Percentiles rank a stretch among this genome's conserved stretches.
Evolutionary conservation across 1,284 basidiomycete genomes (phyloP).

Genomic region (Leccinum fuscescens): DNA sequence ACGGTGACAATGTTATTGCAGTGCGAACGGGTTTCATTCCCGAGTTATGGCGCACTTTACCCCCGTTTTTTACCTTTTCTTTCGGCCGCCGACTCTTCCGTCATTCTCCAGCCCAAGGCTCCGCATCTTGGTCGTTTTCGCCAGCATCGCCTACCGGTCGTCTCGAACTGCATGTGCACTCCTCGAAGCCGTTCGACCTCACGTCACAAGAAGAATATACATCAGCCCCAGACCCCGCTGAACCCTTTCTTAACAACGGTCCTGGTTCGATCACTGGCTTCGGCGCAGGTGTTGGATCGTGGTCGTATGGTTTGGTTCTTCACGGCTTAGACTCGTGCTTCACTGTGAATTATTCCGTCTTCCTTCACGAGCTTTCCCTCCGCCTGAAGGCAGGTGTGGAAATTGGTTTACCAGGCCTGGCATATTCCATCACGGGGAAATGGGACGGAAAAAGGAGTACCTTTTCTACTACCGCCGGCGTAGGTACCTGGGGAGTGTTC

Average conservation of each 20-base stretch:
- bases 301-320: conserved; percentile 32
- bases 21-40: conserved; percentile 29
- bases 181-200: conserved; percentile 34
- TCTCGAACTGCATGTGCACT: conserved; percentile 31
- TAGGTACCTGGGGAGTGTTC: conserved; percentile 32
- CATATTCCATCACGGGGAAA: conserved; percentile 34
- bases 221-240: conserved; percentile 13
- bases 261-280: conserved; percentile 33
- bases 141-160: conserved; percentile 25
- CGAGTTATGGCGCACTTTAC: conserved; percentile 25
- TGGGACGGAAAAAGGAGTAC: conserved; percentile 31
- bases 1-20: conserved; percentile 30
- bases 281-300: conserved; percentile 29
- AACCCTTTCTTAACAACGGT: conserved; percentile 28
- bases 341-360: conserved; percentile 32
- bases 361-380: conserved; percentile 32
- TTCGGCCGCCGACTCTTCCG: conserved; percentile 35
- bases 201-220: conserved; percentile 28
- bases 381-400: conserved; percentile 37
- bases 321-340: conserved; percentile 32
- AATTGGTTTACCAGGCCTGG: conserved; percentile 24
- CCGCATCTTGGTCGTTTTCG: conserved; percentile 26
- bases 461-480: conserved; percentile 34
- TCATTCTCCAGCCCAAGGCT: conserved; percentile 30
- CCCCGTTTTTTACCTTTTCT: conserved; percentile 33